phyloP scores from a whole-genome alignment of 129 eudicot species.

The Artemisia tridentata region DNA sequence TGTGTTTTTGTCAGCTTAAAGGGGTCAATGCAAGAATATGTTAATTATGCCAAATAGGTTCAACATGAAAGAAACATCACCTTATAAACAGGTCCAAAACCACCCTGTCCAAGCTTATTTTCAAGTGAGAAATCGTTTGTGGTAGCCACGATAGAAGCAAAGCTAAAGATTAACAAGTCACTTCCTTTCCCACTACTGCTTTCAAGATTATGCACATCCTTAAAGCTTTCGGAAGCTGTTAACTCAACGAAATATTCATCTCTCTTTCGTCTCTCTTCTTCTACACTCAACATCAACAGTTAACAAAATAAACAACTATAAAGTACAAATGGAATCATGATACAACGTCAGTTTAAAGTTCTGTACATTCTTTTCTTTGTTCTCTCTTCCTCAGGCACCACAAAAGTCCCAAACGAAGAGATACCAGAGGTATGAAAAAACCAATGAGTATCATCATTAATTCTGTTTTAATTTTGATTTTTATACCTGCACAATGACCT shows the following conservation, averaged over 20 bases:
- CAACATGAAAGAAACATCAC: slow-evolving; percentile 20
- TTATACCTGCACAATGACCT: no score
- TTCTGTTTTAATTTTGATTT: no score
- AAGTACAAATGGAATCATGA: background rate
- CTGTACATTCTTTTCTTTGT: slow-evolving; percentile 21
- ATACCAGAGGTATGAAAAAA: no score
- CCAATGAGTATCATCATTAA: no score
- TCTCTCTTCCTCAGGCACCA: slow-evolving; percentile 17
- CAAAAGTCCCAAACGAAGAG: no score
- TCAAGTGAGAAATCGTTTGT: slow-evolving; percentile 34
- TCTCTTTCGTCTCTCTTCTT: background rate
- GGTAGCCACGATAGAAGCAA: slow-evolving; percentile 35
- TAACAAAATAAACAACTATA: background rate
- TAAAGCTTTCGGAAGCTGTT: slow-evolving; percentile 30
- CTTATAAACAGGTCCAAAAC: slow-evolving; percentile 59
- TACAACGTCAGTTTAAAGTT: background rate
- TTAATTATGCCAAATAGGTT: background rate
- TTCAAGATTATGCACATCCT: slow-evolving; percentile 21
- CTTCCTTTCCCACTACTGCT: slow-evolving; percentile 26
- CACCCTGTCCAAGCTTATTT: slow-evolving; percentile 50
- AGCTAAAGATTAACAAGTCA: slow-evolving; percentile 31
- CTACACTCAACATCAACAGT: slow-evolving; percentile 8
- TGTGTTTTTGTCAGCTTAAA: background rate
- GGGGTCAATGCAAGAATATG: background rate
- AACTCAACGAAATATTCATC: slow-evolving; percentile 29